Conservation (phyloP, 2,329 filamentous ascomycete genomes). For the Teratosphaeria viscida region DNA sequence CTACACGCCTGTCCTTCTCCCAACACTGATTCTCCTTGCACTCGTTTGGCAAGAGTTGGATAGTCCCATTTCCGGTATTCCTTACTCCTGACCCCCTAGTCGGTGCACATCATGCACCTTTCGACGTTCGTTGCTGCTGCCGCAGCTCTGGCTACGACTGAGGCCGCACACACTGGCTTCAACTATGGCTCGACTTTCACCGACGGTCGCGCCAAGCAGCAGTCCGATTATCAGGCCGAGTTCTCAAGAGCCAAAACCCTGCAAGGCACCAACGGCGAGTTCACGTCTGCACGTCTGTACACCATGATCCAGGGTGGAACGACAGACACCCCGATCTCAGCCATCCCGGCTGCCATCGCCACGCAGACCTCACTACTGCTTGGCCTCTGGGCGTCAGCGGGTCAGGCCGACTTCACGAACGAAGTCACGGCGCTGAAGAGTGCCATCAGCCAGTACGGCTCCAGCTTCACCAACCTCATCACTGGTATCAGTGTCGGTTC, state of each 20-base stretch:
- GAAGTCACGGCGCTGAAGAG: conserved; percentile 62
- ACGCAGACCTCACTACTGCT: conserved; percentile 71
- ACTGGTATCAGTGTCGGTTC: conserved; percentile 73
- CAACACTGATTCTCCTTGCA: background rate
- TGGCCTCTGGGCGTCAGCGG: conserved; percentile 60
- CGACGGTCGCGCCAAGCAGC: conserved; percentile 48
- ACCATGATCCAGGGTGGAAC: conserved; percentile 64
- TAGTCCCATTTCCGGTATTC: background rate
- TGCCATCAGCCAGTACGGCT: conserved; percentile 60
- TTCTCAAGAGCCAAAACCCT: conserved; percentile 57
- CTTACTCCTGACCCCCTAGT: background rate
- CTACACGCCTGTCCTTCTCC: background rate
- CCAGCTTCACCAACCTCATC: conserved; percentile 50
- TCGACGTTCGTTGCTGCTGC: conserved; percentile 26
- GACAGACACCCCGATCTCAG: conserved; percentile 51
- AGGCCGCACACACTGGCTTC: conserved; percentile 50
- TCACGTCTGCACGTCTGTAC: conserved; percentile 63
- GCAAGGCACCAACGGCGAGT: conserved; percentile 43
- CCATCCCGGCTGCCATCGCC: conserved; percentile 69
- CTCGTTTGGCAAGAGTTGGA: background rate
- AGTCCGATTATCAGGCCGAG: conserved; percentile 58
- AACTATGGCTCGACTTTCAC: conserved; percentile 59
- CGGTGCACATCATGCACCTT: conserved; percentile 21
- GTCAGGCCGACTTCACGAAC: conserved; percentile 48
- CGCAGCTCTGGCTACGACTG: conserved; percentile 29